A percentile compares a stretch with the other conserved stretches of the same genome.
phyloP scores from a whole-genome alignment of 2,329 filamentous ascomycete species.

The Thelonectria discophora region DNA sequence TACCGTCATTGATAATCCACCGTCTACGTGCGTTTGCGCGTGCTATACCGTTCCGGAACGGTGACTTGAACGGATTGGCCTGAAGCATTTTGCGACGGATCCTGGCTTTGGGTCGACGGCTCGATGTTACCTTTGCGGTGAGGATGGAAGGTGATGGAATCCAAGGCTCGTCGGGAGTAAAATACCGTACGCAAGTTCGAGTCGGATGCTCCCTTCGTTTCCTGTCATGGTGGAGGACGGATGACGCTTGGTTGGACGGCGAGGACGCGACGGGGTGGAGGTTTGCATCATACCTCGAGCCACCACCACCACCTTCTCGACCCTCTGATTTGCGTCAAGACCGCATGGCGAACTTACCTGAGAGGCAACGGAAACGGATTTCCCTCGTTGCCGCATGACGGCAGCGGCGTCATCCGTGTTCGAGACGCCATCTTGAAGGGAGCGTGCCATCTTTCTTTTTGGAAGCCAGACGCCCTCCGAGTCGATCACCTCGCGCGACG shows the following conservation, averaged over 20 bases:
- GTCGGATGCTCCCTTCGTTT: slow-evolving; percentile 3
- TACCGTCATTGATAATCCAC: slow-evolving; percentile 25
- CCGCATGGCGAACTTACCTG: slow-evolving; percentile 7
- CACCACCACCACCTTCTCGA: too few relatives aligned
- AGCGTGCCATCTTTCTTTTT: slow-evolving; percentile 6
- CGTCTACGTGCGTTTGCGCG: slow-evolving; percentile 8
- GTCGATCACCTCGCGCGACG: too few relatives aligned
- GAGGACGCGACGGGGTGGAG: slow-evolving; percentile 28
- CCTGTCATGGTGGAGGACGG: slow-evolving; percentile 5
- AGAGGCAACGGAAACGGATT: slow-evolving; percentile 9
- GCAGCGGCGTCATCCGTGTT: not conserved
- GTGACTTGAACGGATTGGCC: slow-evolving; percentile 1
- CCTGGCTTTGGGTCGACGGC: slow-evolving; percentile 6
- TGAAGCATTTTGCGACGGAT: not conserved
- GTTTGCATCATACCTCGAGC: slow-evolving; percentile 39
- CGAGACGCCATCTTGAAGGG: slow-evolving; percentile 13
- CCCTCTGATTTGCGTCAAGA: too few relatives aligned
- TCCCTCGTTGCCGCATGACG: slow-evolving; percentile 30
- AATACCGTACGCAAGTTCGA: not conserved
- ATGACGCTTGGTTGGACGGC: slow-evolving; percentile 10
- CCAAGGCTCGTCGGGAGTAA: too few relatives aligned
- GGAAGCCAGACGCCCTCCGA: not conserved
- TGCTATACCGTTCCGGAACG: slow-evolving; percentile 23
- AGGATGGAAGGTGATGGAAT: slow-evolving; percentile 27
- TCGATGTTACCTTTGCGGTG: slow-evolving; percentile 35